Evolutionary conservation across 2,329 filamentous ascomycete genomes (phyloP).

Genomic region (Pyrenochaeta sp.): DNA sequence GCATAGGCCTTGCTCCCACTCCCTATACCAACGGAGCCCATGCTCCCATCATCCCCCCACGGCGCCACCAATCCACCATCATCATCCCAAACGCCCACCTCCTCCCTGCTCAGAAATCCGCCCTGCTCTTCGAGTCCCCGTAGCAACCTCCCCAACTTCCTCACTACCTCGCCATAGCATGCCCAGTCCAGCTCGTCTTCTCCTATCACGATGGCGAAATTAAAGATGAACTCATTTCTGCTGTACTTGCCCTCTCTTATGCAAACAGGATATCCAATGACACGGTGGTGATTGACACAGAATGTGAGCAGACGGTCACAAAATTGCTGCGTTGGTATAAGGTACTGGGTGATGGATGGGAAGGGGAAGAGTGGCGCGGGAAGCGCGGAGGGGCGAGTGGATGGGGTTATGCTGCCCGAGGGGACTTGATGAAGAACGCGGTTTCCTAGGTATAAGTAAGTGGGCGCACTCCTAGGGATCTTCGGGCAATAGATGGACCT

Average conservation of each 20-base stretch:
- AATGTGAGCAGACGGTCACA: slow-evolving; percentile 90
- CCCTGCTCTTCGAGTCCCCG: slow-evolving; percentile 91
- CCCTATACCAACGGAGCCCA: slow-evolving; percentile 33
- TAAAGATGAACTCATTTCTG: slow-evolving; percentile 98
- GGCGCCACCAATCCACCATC: slow-evolving; percentile 18
- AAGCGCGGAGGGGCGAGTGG: slow-evolving; percentile 51
- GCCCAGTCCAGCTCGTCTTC: slow-evolving; percentile 72
- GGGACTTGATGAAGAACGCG: slow-evolving; percentile 72
- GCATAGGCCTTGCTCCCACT: slow-evolving; percentile 65
- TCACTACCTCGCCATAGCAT: slow-evolving; percentile 84
- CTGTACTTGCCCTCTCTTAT: slow-evolving; percentile 80
- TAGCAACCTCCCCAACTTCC: slow-evolving; percentile 85
- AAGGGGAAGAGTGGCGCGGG: slow-evolving; percentile 81
- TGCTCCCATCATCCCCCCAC: slow-evolving; percentile 11
- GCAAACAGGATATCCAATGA: slow-evolving; percentile 89
- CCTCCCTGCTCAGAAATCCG: slow-evolving; percentile 76
- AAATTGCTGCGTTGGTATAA: slow-evolving; percentile 94
- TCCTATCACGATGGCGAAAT: slow-evolving; percentile 86
- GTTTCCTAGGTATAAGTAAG: slow-evolving; percentile 56
- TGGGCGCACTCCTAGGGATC: neutral
- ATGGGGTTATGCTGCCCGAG: slow-evolving; percentile 63
- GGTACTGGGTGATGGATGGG: slow-evolving; percentile 85
- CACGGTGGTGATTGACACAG: slow-evolving; percentile 75
- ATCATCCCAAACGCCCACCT: slow-evolving; percentile 47
- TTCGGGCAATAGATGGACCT: slow-evolving; percentile 28